Base-by-base conservation (phyloP, 192 early-diverging fungal species). In the Backusella morwellensis region DNA sequence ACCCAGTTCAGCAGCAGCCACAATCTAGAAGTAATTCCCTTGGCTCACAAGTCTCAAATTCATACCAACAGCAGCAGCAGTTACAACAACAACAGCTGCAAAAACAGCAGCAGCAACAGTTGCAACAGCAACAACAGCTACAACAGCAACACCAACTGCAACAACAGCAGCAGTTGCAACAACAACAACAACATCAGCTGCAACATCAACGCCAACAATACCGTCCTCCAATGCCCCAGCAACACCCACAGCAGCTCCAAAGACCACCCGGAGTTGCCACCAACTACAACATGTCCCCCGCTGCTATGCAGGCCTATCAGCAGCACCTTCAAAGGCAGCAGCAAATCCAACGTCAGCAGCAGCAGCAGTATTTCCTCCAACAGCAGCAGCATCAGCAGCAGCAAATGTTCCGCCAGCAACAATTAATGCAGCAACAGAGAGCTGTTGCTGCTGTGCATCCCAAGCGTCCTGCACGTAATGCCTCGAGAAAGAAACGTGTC, bases 401-500 rank as follows among this genome's bases (percentile, higher is more conserved):
- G 8, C 66, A 66, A 32, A 21, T 29, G 41, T 50, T n/a, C n/a
- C 47, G 17, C 15, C 73, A 74, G 11, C 75, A 67, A 26, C 75
- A 76, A 26, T 35, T 41, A n/a, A 67, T 44, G 29, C 75, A 76
- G 8, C 75, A 40, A 23, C 68, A 68, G 35, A 40, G 47, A 35
- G 4, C 8, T 19, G 67, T 44, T 8, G 17, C 52, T 50, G 34
- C 68, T 6, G 56, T 56, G 40, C 68, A 54, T 9, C 52, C 52
- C 8, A 42, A 70, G 14, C 52, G 75, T 68, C 71, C 79, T 34
- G 47, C 63, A 17, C 42, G 80, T 32, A 74, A 75, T 34, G 74
- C 80, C 32, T 66, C 75, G 17, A 79, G 54, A 40, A 82, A 82
- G 74, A 82, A 75, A 59, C 44, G 56, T 29, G 40, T 23, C 11